phyloP scores from a whole-genome alignment of 345 rosid genomes.

The Excoecaria agallocha region DNA sequence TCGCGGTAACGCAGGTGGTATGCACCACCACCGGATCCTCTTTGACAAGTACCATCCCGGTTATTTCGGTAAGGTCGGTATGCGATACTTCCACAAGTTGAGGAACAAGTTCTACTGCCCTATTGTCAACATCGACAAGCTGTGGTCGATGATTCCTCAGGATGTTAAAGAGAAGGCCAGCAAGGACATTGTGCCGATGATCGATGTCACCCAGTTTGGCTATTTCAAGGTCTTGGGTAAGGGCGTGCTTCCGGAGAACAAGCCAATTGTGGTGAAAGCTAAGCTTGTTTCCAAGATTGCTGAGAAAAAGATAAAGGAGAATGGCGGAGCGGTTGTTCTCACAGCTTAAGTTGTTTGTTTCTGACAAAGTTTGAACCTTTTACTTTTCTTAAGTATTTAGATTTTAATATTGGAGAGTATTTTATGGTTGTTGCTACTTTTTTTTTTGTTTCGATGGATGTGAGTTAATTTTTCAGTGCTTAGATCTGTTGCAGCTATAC shows the following conservation, averaged over 20 bases:
- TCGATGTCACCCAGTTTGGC: slow-evolving; percentile 73
- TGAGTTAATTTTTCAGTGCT: background rate
- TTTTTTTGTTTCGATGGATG: background rate
- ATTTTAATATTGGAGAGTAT: background rate
- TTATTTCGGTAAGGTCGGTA: slow-evolving; percentile 84
- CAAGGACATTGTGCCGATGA: slow-evolving; percentile 59
- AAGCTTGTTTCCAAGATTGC: slow-evolving; percentile 73
- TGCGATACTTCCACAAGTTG: slow-evolving; percentile 85
- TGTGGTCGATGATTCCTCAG: slow-evolving; percentile 69
- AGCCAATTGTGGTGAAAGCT: slow-evolving; percentile 76
- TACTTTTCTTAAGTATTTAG: background rate
- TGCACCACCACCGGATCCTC: slow-evolving; percentile 91
- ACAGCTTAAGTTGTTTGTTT: slow-evolving; percentile 35
- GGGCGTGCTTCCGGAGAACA: slow-evolving; percentile 63
- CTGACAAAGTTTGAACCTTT: background rate
- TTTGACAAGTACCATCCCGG: slow-evolving; percentile 94
- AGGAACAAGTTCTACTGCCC: slow-evolving; percentile 79
- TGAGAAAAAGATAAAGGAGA: slow-evolving; percentile 79
- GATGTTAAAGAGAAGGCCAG: slow-evolving; percentile 60
- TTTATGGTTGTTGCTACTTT: background rate
- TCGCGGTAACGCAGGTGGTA: slow-evolving; percentile 85
- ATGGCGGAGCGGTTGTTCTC: slow-evolving; percentile 79
- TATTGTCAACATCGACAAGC: slow-evolving; percentile 75
- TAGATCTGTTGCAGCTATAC: background rate
- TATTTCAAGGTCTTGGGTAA: slow-evolving; percentile 82